Evolutionary conservation across 108 stramenopile genomes (phyloP), one percentile per base, ranked within the genome.

Genomic region (Nitzschia putrida): DNA sequence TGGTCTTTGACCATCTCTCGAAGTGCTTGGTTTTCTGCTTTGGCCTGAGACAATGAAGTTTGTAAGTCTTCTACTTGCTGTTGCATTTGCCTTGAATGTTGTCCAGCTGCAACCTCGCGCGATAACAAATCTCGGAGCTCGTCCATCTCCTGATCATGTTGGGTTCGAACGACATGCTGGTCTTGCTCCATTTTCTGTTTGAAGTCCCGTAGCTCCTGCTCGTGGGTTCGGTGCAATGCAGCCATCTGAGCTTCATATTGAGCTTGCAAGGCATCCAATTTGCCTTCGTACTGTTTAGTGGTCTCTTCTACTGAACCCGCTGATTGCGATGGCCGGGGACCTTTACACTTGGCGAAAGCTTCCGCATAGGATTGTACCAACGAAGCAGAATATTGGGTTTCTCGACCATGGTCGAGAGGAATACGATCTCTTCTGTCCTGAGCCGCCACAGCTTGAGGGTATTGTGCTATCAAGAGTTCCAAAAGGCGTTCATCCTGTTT

Each of bases 21-120:
- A 24, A 80, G 29, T 8, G 22, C 66, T 37, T 70, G 69, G 8
- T 68, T 45, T n/a, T 80, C 66, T 7, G 34, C 40, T 5, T 74
- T 59, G 4, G 57, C 61, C 39, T 68, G 37, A 18, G 51, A 52
- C 26, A 78, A 34, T 25, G 73, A 60, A 26, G 14, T 23, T 23
- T 72, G 67, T 53, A 83, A 38, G 3, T 90, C 91, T 13, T 86
- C 65, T 58, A 92, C 72, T 66, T 86, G 75, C 58, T 84, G 87
- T 74, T 97, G 58, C 93, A 74, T 9, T 88, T 84, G 4, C 68
- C 74, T 70, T 88, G 92, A 43, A 89, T 73, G 61, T 94, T 94
- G 22, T 52, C 76, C n/a, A 45, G 64, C 1, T 22, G 53, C 40
- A 45, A 65, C 55, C 57, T 64, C 60, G 72, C 50, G 21, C 6